Evolutionary conservation across 257 asterid genomes (phyloP).

Genomic region (Paulownia fortunei): DNA sequence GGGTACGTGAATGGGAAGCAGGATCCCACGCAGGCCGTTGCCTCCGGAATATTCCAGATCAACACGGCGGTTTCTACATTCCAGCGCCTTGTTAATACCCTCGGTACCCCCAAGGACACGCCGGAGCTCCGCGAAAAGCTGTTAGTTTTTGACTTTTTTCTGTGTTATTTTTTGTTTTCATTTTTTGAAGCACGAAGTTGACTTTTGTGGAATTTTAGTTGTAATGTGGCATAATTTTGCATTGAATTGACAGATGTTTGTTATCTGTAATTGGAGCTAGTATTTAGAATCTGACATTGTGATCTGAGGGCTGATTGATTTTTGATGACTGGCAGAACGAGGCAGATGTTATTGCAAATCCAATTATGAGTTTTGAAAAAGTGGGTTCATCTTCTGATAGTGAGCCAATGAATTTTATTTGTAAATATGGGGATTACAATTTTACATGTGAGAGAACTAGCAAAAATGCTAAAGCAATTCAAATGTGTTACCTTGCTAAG

Average conservation of each 20-base stretch:
- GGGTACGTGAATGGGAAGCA: constrained; percentile 71
- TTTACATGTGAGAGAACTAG: neutral
- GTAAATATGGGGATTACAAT: neutral
- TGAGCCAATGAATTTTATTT: neutral
- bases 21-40: constrained; percentile 92
- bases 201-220: constrained; percentile 19
- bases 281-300: constrained; percentile 7
- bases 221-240: constrained; percentile 8
- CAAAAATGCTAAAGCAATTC: neutral
- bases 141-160: constrained; percentile 45
- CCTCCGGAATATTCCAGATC: constrained; percentile 91
- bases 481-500: neutral
- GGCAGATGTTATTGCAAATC: constrained; percentile 2
- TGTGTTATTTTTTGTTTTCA: neutral
- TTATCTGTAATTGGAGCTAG: constrained; percentile 16
- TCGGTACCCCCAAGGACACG: constrained; percentile 96
- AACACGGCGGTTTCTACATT: constrained; percentile 88
- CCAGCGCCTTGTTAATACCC: constrained; percentile 91
- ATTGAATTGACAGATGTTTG: neutral
- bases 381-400: neutral
- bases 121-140: constrained; percentile 95
- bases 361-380: neutral
- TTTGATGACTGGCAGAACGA: neutral
- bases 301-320: constrained; percentile 16
- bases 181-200: constrained; percentile 1